phyloP scores from a whole-genome alignment of 1,284 basidiomycete species.

The Apiotrichum siamense region DNA sequence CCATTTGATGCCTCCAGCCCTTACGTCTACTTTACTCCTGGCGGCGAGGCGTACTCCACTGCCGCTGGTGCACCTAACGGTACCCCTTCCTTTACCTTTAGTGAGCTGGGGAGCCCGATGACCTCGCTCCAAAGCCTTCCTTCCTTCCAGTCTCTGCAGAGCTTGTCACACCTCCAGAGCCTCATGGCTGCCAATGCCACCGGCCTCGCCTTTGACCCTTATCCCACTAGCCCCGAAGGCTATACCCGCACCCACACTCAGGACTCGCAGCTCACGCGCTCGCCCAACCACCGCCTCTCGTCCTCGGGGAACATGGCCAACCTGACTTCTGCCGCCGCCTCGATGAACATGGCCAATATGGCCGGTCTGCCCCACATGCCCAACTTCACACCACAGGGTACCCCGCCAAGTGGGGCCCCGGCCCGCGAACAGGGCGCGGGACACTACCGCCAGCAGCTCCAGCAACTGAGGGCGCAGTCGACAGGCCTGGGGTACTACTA shows the following conservation, averaged over 20 bases:
- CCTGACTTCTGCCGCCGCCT: neutral
- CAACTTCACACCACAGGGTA: no score
- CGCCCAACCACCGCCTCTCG: neutral
- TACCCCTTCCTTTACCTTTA: neutral
- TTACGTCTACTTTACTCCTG: no score
- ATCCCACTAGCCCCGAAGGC: conserved; percentile 8
- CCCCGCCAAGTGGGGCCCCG: neutral
- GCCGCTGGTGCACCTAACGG: neutral
- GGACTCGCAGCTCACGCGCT: neutral
- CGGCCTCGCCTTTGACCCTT: conserved; percentile 9
- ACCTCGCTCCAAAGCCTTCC: neutral
- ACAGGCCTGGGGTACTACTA: conserved; percentile 2
- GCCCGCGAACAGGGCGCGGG: neutral
- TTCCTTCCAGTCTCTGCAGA: conserved; percentile 5
- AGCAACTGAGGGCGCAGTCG: neutral
- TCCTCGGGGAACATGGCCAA: neutral
- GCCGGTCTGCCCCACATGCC: neutral
- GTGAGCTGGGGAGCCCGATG: neutral
- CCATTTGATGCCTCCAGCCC: no score
- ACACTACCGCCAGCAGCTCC: conserved; percentile 9
- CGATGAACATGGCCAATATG: neutral
- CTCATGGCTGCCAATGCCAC: neutral
- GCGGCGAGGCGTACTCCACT: no score
- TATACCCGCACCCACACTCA: neutral
- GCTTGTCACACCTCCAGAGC: neutral